A percentile compares a stretch with the other conserved stretches of the same genome.
phyloP scores from a whole-genome alignment of 2,329 filamentous ascomycete species.

The Tolypocladium pustulatum region DNA sequence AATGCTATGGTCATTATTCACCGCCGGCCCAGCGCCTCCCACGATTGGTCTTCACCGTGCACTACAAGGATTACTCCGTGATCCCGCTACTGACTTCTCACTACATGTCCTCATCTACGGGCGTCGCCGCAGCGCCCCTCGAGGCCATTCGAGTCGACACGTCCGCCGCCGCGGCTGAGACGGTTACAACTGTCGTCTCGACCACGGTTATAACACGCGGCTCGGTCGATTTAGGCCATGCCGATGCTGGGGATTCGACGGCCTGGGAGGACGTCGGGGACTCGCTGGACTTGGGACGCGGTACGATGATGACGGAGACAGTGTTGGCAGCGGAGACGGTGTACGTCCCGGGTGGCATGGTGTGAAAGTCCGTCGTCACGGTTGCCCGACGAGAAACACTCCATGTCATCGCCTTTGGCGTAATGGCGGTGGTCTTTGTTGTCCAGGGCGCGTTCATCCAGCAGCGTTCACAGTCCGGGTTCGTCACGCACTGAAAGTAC shows the following conservation, averaged over 20 bases:
- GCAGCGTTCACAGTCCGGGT: constrained; percentile 18
- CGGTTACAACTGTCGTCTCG: constrained; percentile 1
- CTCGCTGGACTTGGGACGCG: neutral
- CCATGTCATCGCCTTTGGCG: neutral
- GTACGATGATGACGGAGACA: constrained; percentile 2
- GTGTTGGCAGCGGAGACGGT: neutral
- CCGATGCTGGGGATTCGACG: neutral
- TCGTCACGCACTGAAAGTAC: constrained; percentile 23
- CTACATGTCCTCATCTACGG: no score
- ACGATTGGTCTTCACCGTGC: no score
- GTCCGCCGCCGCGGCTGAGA: neutral
- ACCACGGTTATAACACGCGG: constrained; percentile 1
- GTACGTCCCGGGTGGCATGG: constrained; percentile 1
- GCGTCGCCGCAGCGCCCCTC: neutral
- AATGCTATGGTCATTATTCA: neutral
- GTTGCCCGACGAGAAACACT: neutral
- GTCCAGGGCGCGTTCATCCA: neutral
- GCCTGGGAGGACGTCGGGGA: neutral
- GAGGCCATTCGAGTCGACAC: neutral
- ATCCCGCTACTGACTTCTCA: no score
- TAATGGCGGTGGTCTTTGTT: neutral
- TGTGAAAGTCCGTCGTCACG: neutral
- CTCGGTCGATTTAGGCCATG: neutral
- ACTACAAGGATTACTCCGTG: no score
- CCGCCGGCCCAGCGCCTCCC: no score